A percentile compares a stretch with the other conserved stretches of the same genome.
These are phyloP conservation scores for Mucor lusitanicus DNA, from an alignment of 371 early-diverging fungal genomes.

Conservation along the genomic window DNA sequence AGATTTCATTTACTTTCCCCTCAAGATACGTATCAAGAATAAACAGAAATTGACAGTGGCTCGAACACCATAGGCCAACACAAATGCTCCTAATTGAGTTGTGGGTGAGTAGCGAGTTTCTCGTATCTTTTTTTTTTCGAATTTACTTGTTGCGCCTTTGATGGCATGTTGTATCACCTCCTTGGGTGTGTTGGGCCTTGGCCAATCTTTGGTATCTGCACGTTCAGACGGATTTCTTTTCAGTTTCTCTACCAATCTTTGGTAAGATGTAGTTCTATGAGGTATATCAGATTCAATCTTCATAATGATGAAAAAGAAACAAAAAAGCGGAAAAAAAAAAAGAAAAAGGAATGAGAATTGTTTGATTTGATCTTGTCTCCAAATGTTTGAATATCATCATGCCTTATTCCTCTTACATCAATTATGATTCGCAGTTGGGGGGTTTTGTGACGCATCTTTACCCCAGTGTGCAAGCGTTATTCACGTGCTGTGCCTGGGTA, in stretches of 20 bases:
- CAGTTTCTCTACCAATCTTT: slow-evolving; percentile 40
- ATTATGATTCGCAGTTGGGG: slow-evolving; percentile 4
- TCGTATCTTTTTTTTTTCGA: not conserved
- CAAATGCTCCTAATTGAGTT: slow-evolving; percentile 41
- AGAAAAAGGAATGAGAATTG: not conserved
- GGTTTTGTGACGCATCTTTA: slow-evolving; percentile 14
- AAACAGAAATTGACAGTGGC: slow-evolving; percentile 54
- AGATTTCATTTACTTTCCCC: slow-evolving; percentile 39
- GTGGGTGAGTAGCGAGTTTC: not conserved
- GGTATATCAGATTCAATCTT: slow-evolving; percentile 5
- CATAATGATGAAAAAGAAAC: not conserved
- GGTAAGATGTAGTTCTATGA: slow-evolving; percentile 39
- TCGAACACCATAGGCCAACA: slow-evolving; percentile 51
- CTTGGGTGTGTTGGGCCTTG: slow-evolving; percentile 33
- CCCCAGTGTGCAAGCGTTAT: slow-evolving; percentile 7
- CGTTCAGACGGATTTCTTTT: slow-evolving; percentile 39
- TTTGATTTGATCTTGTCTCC: not conserved
- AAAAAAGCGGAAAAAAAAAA: not conserved
- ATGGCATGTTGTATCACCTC: slow-evolving; percentile 46
- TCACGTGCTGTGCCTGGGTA: slow-evolving; percentile 8
- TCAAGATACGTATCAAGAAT: slow-evolving; percentile 43
- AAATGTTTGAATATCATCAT: not conserved
- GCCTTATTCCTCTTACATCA: not conserved
- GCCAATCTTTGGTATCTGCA: slow-evolving; percentile 39
- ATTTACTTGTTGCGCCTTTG: slow-evolving; percentile 50